These are phyloP conservation scores for Lanmaoa pseudosensibilis DNA, from an alignment of 768 basidiomycete genomes.

Conservation along the genomic window DNA sequence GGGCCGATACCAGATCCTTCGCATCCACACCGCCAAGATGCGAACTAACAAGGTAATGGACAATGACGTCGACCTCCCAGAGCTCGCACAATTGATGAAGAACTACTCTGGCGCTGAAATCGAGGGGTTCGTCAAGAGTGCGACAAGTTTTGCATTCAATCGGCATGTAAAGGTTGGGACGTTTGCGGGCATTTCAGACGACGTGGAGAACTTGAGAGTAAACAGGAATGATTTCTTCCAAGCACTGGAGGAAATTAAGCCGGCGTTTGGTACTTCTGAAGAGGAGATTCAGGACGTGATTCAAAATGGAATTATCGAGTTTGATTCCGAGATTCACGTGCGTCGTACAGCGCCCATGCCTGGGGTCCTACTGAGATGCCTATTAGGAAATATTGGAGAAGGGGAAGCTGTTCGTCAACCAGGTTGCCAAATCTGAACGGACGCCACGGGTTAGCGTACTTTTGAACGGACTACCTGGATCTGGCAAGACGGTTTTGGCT, in stretches of 20 bases:
- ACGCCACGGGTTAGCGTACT: constrained; percentile 92
- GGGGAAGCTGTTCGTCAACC: constrained; percentile 87
- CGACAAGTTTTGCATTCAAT: constrained; percentile 97
- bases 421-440: constrained; percentile 85
- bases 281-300: constrained; percentile 92
- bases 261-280: constrained; percentile 96
- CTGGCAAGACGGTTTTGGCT: constrained; percentile 93
- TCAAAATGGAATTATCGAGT: constrained; percentile 96
- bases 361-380: background rate
- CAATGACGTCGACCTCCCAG: constrained; percentile 72
- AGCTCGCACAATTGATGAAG: constrained; percentile 84
- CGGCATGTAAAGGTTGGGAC: constrained; percentile 98
- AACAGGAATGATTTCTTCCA: constrained; percentile 83
- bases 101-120: constrained; percentile 99
- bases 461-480: constrained; percentile 84
- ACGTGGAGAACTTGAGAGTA: constrained; percentile 91
- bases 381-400: constrained; percentile 80
- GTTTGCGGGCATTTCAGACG: constrained; percentile 93
- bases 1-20: constrained; percentile 90
- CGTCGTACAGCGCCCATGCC: constrained; percentile 3
- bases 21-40: constrained; percentile 96
- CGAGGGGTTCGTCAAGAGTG: constrained; percentile 93
- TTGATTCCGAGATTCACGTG: constrained; percentile 72
- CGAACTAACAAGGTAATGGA: constrained; percentile 89
- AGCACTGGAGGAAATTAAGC: constrained; percentile 91